Percentiles rank a stretch among this genome's conserved stretches.
phyloP scores from a whole-genome alignment of 257 asterid genomes.

The Nyctanthes arbortristis region DNA sequence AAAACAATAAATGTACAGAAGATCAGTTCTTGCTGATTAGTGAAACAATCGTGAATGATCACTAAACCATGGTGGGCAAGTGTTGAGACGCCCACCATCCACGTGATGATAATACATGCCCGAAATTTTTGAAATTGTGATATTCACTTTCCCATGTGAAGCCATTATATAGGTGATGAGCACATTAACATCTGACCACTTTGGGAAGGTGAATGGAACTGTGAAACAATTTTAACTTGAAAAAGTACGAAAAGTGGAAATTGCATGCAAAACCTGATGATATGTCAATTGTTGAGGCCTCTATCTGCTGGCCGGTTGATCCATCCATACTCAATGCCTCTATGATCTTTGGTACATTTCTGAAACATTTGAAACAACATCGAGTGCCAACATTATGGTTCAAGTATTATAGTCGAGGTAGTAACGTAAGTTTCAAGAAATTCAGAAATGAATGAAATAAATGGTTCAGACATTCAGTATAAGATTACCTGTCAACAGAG shows the following conservation, averaged over 20 bases:
- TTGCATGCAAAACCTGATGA: slow-evolving; percentile 47
- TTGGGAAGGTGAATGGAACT: no score
- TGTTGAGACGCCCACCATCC: no score
- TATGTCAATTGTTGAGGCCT: slow-evolving; percentile 61
- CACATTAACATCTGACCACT: no score
- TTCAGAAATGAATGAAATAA: not conserved
- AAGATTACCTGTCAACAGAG: slow-evolving; percentile 68
- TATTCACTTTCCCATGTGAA: no score
- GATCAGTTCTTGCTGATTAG: not conserved
- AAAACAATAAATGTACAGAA: slow-evolving; percentile 7
- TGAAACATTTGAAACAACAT: slow-evolving; percentile 25
- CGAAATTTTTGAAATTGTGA: no score
- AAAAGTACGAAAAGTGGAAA: not conserved
- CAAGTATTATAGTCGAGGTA: not conserved
- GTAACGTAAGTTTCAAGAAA: not conserved
- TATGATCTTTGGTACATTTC: slow-evolving; percentile 80
- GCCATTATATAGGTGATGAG: no score
- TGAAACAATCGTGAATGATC: not conserved
- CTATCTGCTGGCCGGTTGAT: slow-evolving; percentile 72
- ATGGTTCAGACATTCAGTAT: not conserved
- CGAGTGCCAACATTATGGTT: not conserved
- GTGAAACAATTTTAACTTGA: not conserved
- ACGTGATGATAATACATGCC: no score
- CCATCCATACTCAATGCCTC: slow-evolving; percentile 85
- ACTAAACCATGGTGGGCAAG: no score